phyloP scores from a whole-genome alignment of 2,329 filamentous ascomycete genomes.

The Aspergillus sp. region DNA sequence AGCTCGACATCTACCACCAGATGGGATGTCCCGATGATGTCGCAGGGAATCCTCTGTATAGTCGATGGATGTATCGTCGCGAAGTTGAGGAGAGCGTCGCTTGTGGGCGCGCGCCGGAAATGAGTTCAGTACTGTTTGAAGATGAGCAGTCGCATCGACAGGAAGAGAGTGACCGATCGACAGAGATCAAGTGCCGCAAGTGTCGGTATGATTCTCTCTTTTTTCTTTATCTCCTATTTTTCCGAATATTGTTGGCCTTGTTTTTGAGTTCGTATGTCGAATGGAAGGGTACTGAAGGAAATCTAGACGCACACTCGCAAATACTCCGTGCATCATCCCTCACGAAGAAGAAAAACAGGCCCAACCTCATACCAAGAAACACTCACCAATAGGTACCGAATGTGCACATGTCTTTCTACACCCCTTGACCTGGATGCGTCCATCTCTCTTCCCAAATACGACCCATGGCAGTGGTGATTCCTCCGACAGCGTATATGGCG shows the following conservation, averaged over 20 bases:
- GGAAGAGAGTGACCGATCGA: constrained; percentile 16
- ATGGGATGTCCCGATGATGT: constrained; percentile 72
- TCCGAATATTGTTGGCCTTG: too few relatives aligned
- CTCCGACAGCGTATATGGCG: constrained; percentile 11
- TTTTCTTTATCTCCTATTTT: neutral
- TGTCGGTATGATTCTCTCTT: constrained; percentile 54
- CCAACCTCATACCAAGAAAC: constrained; percentile 12
- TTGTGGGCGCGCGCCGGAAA: constrained; percentile 68
- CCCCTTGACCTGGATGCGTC: constrained; percentile 89
- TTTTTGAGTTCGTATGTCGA: neutral
- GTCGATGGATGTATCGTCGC: constrained; percentile 63
- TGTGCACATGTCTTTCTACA: constrained; percentile 90
- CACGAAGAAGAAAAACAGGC: constrained; percentile 41
- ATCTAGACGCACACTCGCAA: constrained; percentile 51
- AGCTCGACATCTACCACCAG: constrained; percentile 76
- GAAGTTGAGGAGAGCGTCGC: constrained; percentile 61
- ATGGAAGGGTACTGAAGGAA: neutral
- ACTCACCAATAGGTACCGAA: constrained; percentile 14
- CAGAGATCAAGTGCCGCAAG: constrained; percentile 80
- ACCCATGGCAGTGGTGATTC: constrained; percentile 1
- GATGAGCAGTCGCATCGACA: constrained; percentile 36
- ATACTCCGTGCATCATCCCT: constrained; percentile 57
- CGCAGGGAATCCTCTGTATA: constrained; percentile 66
- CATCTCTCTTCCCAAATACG: constrained; percentile 50
- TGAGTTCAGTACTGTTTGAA: constrained; percentile 67